A percentile compares a stretch with the other conserved stretches of the same genome.
These are phyloP conservation scores for Phytomonas serpens DNA, from an alignment of 208 protist species.

Conservation along the genomic window DNA sequence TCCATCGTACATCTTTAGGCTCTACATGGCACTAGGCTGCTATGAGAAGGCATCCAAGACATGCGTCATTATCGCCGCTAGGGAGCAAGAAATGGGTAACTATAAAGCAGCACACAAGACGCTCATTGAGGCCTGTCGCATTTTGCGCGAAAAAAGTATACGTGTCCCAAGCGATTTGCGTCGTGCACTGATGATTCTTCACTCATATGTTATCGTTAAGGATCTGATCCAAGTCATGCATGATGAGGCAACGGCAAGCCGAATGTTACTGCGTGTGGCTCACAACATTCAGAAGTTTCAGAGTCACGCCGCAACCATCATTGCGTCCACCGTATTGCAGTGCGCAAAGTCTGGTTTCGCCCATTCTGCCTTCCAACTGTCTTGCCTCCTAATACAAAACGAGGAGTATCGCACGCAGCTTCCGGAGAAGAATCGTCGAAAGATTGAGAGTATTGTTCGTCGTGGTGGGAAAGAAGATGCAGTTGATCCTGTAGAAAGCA, in stretches of 20 bases:
- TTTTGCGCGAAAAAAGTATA: slow-evolving; percentile 83
- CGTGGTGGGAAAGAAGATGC: slow-evolving; percentile 78
- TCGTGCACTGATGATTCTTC: slow-evolving; percentile 91
- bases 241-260: slow-evolving; percentile 86
- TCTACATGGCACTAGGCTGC: slow-evolving; percentile 95
- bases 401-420: slow-evolving; percentile 91
- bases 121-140: slow-evolving; percentile 90
- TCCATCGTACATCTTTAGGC: slow-evolving; percentile 95
- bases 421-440: slow-evolving; percentile 91
- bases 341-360: slow-evolving; percentile 88
- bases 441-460: slow-evolving; percentile 95
- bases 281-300: slow-evolving; percentile 94
- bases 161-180: slow-evolving; percentile 88
- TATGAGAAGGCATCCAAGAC: slow-evolving; percentile 94
- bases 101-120: slow-evolving; percentile 93
- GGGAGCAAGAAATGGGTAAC: slow-evolving; percentile 93
- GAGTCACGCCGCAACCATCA: slow-evolving; percentile 91
- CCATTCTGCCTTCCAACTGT: slow-evolving; percentile 94
- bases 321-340: slow-evolving; percentile 95
- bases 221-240: slow-evolving; percentile 83
- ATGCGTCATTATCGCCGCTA: slow-evolving; percentile 93
- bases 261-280: slow-evolving; percentile 94
- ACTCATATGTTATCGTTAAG: slow-evolving; percentile 96
- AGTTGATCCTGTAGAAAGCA: slow-evolving; percentile 74
- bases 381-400: slow-evolving; percentile 92